These are phyloP conservation scores for Deuterostichococcus epilithicus DNA, from an alignment of 139 green algal genomes.

Conservation along the genomic window DNA sequence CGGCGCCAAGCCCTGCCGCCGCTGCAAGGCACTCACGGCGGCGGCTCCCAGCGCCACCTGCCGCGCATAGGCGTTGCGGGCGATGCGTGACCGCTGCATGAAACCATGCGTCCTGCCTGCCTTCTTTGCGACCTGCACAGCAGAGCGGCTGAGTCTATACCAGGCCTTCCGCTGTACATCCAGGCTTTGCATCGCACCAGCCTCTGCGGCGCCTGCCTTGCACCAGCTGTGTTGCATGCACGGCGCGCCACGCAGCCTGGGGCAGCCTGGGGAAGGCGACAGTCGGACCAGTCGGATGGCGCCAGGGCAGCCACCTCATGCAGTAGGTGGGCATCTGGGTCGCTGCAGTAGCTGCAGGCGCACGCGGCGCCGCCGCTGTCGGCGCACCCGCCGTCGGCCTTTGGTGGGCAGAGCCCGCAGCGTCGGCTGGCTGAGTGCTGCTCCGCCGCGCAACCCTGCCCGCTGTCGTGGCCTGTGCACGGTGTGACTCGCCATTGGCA, in stretches of 20 bases:
- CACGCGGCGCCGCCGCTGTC: neutral
- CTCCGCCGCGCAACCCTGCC: conserved; percentile 10
- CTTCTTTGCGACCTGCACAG: neutral
- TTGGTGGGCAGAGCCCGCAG: conserved; percentile 13
- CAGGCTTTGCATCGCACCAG: too few species aligned
- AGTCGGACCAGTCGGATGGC: too few species aligned
- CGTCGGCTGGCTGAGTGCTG: conserved; percentile 25
- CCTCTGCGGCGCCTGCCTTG: neutral
- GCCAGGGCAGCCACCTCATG: neutral
- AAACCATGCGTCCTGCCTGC: conserved; percentile 12
- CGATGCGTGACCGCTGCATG: conserved; percentile 15
- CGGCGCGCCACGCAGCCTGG: too few species aligned
- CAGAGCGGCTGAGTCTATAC: neutral
- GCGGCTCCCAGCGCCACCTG: conserved; percentile 19
- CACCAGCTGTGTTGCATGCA: conserved; percentile 16
- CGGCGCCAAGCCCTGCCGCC: neutral
- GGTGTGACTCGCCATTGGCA: too few species aligned
- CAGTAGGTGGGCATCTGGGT: neutral
- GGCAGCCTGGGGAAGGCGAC: too few species aligned
- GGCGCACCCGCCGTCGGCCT: neutral
- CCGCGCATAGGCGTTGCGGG: conserved; percentile 19
- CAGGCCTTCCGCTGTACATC: neutral
- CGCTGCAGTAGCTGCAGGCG: neutral
- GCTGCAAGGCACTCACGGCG: conserved; percentile 2
- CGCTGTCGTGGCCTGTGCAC: conserved; percentile 22